Base-by-base conservation (phyloP, 2,329 filamentous ascomycete genomes). In the Cladosporium sp. region DNA sequence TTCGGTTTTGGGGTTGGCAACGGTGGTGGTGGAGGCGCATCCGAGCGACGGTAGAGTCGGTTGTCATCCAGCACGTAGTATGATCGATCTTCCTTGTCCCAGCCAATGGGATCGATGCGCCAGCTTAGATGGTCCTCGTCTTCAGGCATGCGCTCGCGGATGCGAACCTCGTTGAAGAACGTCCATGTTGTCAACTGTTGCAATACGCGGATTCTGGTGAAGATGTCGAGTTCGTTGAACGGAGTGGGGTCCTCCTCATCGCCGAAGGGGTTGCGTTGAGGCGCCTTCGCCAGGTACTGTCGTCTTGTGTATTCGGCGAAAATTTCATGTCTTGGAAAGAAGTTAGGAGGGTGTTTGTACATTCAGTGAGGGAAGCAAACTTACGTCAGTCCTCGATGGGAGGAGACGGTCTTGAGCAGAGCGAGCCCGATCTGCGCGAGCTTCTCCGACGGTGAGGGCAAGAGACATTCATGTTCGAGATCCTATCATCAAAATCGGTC, bases 31-130 rank as follows among this genome's bases (percentile, higher is more conserved):
- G 80, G 75, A 1, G 83, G 81, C 20, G 86, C 79, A 53, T 95
- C 88, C n/a, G 88, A 89, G 54, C 86, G 78, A 50, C 91, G 87
- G 67, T 99, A 99, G 37, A 99, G 76, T 55, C 93, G 82, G 61
- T 96, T 95, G 66, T 99, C 93, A 61, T 97, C 92, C 3, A 99
- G 79, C 3, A 97, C 85, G 63, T 86, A 95, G 65, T 97, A 95
- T 30, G 84, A 84, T 32, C 89, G 85, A 57, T 95, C 91, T 41
- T 96, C 78, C 18, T 83, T 79, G 67, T 99, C 93, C 83, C 89
- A 97, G 8, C 93, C 93, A 55, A 86, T 84, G 0, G 88, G 86
- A 62, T 92, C 88, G 58, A 93, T 89, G 56, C 75, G 75, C 76
- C 77, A 57, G 39, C 37, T 50, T 12, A 60, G 48, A 37, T 54